A percentile compares a stretch with the other conserved stretches of the same genome.
Conservation (phyloP, 2,329 filamentous ascomycete species). For the Exophiala sp. region DNA sequence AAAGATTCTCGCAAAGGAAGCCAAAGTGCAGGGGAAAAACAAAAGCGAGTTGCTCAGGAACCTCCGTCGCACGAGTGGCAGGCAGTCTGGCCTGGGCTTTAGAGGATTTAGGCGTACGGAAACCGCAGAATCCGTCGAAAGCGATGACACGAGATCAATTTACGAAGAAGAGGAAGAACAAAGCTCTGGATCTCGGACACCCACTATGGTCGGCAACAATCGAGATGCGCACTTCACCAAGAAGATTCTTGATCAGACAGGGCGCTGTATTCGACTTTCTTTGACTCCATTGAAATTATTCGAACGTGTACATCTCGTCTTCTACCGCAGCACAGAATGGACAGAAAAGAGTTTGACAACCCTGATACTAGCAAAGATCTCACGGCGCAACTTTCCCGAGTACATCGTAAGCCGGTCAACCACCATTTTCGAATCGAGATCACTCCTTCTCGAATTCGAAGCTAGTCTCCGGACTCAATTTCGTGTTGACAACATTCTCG, state of each 20-base stretch:
- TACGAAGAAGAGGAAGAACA: slow-evolving; percentile 37
- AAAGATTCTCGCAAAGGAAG: slow-evolving; percentile 78
- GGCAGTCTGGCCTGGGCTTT: slow-evolving; percentile 72
- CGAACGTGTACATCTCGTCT: slow-evolving; percentile 90
- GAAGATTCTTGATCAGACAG: slow-evolving; percentile 74
- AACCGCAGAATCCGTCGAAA: slow-evolving; percentile 51
- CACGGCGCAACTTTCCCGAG: slow-evolving; percentile 77
- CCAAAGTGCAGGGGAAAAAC: slow-evolving; percentile 80
- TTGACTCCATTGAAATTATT: slow-evolving; percentile 73
- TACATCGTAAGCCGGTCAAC: slow-evolving; percentile 87
- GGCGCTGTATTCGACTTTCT: slow-evolving; percentile 79
- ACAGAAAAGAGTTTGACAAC: slow-evolving; percentile 94
- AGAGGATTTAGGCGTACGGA: slow-evolving; percentile 63
- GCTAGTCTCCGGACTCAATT: slow-evolving; percentile 77
- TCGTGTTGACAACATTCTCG: slow-evolving; percentile 74
- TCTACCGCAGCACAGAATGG: slow-evolving; percentile 95
- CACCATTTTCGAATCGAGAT: slow-evolving; percentile 79
- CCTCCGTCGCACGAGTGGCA: slow-evolving; percentile 69
- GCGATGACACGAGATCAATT: slow-evolving; percentile 11
- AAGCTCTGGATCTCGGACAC: slow-evolving; percentile 30
- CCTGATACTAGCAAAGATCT: slow-evolving; percentile 89
- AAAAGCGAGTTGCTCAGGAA: slow-evolving; percentile 75
- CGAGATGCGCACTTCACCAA: slow-evolving; percentile 70
- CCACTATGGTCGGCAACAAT: slow-evolving; percentile 46
- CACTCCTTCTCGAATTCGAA: slow-evolving; percentile 81